Evolutionary conservation across 495 filamentous ascomycete genomes (phyloP).

Genomic region (Talaromyces trachyspermus): DNA sequence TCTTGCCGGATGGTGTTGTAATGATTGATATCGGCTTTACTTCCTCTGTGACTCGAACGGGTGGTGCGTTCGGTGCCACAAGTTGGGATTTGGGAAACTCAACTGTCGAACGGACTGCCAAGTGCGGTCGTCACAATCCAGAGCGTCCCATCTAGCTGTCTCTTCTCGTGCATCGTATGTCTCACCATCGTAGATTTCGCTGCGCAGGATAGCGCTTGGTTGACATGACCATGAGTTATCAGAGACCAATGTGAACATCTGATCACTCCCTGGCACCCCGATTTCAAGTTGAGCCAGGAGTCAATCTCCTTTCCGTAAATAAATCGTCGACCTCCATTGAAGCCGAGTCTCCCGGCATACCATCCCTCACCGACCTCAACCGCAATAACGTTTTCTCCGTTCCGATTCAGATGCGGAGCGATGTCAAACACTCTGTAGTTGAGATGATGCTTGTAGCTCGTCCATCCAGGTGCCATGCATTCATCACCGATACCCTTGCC

Average conservation of each 20-base stretch:
- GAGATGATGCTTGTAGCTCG: constrained; percentile 36
- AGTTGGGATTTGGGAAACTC: constrained; percentile 18
- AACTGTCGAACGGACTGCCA: constrained; percentile 17
- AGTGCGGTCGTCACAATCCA: constrained; percentile 8
- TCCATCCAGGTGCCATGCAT: constrained; percentile 36
- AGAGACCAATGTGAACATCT: constrained; percentile 23
- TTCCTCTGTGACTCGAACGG: constrained; percentile 27
- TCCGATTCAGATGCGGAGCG: constrained; percentile 17
- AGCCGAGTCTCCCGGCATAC: constrained; percentile 35
- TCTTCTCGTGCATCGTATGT: constrained; percentile 30
- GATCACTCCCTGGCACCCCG: constrained; percentile 9
- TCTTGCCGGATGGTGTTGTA: constrained; percentile 33
- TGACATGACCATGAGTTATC: constrained; percentile 30
- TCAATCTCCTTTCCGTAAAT: constrained; percentile 38
- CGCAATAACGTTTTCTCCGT: constrained; percentile 34
- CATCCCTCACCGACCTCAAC: constrained; percentile 46
- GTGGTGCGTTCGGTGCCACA: constrained; percentile 29
- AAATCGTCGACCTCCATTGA: constrained; percentile 16
- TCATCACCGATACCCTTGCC: constrained; percentile 30
- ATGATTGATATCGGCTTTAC: constrained; percentile 29
- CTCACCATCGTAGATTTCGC: constrained; percentile 48
- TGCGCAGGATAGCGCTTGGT: constrained; percentile 30
- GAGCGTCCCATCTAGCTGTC: too few relatives aligned
- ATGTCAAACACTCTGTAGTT: constrained; percentile 46
- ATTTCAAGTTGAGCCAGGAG: constrained; percentile 35